phyloP scores from a whole-genome alignment of 1,284 basidiomycete genomes.

The Boletus sp. region DNA sequence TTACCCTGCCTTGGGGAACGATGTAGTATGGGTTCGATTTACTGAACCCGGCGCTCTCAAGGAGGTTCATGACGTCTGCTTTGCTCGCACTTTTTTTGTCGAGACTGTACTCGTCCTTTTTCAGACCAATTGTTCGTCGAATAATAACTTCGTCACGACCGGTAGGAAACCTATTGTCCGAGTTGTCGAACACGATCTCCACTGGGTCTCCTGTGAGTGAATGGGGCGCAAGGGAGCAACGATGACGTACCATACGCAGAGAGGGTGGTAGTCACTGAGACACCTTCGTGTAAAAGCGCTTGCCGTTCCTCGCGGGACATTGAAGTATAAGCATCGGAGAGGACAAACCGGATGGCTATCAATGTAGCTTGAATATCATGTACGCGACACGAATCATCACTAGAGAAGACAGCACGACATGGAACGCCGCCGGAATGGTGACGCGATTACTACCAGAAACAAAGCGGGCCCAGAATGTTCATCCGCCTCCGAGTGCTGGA shows the following conservation, averaged over 20 bases:
- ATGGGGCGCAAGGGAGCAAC: background rate
- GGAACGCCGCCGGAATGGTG: background rate
- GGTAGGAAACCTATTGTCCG: conserved; percentile 88
- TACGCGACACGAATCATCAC: background rate
- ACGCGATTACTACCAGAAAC: too few species aligned
- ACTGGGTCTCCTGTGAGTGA: conserved; percentile 39
- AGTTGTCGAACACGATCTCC: conserved; percentile 86
- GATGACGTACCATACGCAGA: conserved; percentile 79
- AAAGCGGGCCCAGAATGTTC: background rate
- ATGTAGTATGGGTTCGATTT: conserved; percentile 99
- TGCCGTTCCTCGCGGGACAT: conserved; percentile 93
- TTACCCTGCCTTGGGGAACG: conserved; percentile 92
- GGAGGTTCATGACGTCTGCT: conserved; percentile 94
- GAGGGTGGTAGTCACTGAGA: conserved; percentile 83
- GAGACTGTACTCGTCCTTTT: conserved; percentile 98
- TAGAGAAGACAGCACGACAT: background rate
- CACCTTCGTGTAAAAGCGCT: conserved; percentile 89
- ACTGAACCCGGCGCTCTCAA: conserved; percentile 95
- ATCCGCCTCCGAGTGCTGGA: background rate
- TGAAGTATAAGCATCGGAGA: conserved; percentile 96
- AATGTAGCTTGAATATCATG: conserved; percentile 7
- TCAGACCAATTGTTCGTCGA: conserved; percentile 91
- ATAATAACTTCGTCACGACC: conserved; percentile 82
- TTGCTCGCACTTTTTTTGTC: conserved; percentile 95
- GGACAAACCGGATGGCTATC: conserved; percentile 90